Evolutionary conservation across 306 rosid species (phyloP).

Genomic region (Inga oerstediana): DNA sequence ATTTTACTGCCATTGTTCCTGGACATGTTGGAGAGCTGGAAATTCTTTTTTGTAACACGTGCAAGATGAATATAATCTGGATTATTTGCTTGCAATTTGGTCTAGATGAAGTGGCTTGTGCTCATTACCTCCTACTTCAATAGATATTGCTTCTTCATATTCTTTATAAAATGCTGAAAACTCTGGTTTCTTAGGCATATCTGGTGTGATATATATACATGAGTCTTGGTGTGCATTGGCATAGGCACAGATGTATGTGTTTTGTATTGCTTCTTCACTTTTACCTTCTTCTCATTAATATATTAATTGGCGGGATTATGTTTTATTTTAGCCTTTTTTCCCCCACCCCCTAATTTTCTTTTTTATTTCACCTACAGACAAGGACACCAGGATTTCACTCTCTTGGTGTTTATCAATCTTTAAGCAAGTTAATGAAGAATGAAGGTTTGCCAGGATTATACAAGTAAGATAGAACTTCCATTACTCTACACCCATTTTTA

Average conservation of each 20-base stretch:
- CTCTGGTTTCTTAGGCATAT: slow-evolving; percentile 8
- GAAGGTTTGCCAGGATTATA: slow-evolving; percentile 90
- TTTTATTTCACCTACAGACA: slow-evolving; percentile 49
- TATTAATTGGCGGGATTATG: background rate
- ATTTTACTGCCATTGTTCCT: background rate
- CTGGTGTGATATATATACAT: background rate
- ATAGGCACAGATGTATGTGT: background rate
- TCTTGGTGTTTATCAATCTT: slow-evolving; percentile 76
- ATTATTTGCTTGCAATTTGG: slow-evolving; percentile 20
- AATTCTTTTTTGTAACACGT: slow-evolving; percentile 5
- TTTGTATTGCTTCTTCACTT: background rate
- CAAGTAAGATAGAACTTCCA: slow-evolving; percentile 56
- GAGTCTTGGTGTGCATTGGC: background rate
- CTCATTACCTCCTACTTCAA: slow-evolving; percentile 15
- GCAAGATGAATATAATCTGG: slow-evolving; percentile 17
- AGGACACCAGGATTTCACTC: slow-evolving; percentile 81
- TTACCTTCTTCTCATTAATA: slow-evolving; percentile 2
- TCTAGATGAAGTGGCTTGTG: background rate
- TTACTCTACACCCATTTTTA: background rate
- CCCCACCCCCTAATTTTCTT: background rate
- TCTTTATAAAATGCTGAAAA: background rate
- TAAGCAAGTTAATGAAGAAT: slow-evolving; percentile 64
- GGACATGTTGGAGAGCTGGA: slow-evolving; percentile 3
- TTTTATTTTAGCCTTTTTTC: slow-evolving; percentile 8
- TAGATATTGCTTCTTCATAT: background rate